These are phyloP conservation scores for Colletotrichum truncatum DNA, from an alignment of 2,329 filamentous ascomycete genomes.

Conservation along the genomic window DNA sequence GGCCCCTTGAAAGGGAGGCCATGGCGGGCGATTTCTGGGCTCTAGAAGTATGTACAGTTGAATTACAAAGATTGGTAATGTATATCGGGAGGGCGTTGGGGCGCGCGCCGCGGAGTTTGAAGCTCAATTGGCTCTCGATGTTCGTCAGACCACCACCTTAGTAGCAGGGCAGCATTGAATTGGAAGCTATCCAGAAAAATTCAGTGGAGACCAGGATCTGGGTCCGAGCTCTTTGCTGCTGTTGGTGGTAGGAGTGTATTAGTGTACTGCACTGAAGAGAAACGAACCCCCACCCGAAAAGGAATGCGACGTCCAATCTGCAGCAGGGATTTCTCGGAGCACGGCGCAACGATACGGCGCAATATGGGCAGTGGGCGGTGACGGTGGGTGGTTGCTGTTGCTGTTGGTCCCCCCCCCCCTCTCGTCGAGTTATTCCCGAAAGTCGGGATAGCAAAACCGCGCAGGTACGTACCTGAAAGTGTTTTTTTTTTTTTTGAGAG, in stretches of 20 bases:
- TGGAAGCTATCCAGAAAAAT: conserved; percentile 33
- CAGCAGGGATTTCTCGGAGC: conserved; percentile 14
- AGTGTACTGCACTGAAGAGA: too few species aligned
- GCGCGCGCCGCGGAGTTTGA: not conserved
- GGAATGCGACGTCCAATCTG: conserved; percentile 14
- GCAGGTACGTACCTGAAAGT: conserved; percentile 9
- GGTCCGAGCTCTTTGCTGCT: not conserved
- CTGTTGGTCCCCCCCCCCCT: too few species aligned
- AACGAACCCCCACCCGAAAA: not conserved
- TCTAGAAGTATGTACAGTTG: not conserved
- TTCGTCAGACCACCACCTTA: conserved; percentile 9
- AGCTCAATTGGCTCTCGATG: conserved; percentile 8
- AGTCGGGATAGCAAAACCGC: not conserved
- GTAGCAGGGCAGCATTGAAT: not conserved
- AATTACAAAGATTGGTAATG: not conserved
- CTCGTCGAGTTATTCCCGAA: not conserved
- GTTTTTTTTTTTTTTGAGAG: not conserved
- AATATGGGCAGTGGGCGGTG: not conserved
- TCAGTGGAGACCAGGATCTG: conserved; percentile 11
- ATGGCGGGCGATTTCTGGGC: not conserved
- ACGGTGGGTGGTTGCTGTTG: too few species aligned
- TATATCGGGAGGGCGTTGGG: fast-evolving
- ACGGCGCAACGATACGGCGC: conserved; percentile 25
- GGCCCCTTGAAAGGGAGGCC: conserved; percentile 21
- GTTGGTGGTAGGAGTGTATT: too few species aligned